Percentiles rank a stretch among this genome's conserved stretches.
phyloP scores from a whole-genome alignment of 495 filamentous ascomycete genomes.

The Trypethelium eluteriae region DNA sequence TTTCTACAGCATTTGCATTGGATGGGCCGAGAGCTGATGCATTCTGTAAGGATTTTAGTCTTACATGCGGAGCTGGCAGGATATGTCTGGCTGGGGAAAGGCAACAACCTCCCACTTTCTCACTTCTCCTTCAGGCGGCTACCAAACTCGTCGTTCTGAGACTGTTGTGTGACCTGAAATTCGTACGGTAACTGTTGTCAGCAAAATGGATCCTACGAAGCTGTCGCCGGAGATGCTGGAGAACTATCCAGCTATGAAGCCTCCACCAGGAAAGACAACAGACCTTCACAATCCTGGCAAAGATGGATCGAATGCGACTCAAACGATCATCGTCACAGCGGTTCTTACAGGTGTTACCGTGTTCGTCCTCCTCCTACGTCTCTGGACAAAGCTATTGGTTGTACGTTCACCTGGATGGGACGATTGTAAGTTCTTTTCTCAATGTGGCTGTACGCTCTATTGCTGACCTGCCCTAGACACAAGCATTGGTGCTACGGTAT shows the following conservation, averaged over 20 bases:
- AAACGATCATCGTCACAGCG: not conserved
- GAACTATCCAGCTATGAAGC: not conserved
- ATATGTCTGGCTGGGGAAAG: not conserved
- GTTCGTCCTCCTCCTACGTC: not conserved
- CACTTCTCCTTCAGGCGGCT: no score
- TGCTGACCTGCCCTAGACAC: not conserved
- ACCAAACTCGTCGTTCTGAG: no score
- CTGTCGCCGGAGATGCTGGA: not conserved
- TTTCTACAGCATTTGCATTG: no score
- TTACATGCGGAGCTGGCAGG: not conserved
- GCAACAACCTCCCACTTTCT: not conserved
- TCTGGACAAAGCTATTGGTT: not conserved
- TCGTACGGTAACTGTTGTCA: not conserved
- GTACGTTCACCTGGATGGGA: not conserved
- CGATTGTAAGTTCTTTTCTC: not conserved
- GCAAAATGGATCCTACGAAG: not conserved
- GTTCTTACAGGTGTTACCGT: not conserved
- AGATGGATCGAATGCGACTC: not conserved
- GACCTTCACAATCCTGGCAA: not conserved
- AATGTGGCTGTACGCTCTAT: not conserved
- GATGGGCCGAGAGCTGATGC: no score
- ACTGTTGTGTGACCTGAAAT: no score
- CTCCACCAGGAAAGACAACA: not conserved
- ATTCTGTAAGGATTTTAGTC: no score
- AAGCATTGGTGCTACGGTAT: not conserved